These are phyloP conservation scores for Talaromyces sp. DNA, from an alignment of 2,329 filamentous ascomycete species.

Conservation along the genomic window DNA sequence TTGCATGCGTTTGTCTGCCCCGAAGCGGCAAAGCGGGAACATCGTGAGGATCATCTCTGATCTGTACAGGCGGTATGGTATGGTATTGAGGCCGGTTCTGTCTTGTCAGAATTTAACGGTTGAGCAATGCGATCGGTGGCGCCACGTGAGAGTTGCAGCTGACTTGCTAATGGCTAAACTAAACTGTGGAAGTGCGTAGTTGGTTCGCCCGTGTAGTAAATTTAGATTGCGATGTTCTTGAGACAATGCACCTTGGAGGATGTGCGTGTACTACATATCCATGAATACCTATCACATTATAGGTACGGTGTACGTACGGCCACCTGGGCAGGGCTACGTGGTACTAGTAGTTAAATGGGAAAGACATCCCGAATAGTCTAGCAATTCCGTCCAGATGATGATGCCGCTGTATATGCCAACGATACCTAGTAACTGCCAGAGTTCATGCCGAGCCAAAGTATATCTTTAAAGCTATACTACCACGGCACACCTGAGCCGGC, in stretches of 20 bases:
- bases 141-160: conserved; percentile 36
- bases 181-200: neutral
- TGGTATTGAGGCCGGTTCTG: neutral
- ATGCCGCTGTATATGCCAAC: neutral
- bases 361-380: no score
- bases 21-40: conserved; percentile 22
- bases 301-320: no score
- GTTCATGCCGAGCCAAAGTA: neutral
- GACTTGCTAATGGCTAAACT: neutral
- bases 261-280: no score
- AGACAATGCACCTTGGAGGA: no score
- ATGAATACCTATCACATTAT: no score
- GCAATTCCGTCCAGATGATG: no score
- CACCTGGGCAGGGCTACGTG: no score
- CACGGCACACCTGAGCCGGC: no score
- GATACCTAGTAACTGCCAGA: neutral
- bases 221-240: no score
- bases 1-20: conserved; percentile 23
- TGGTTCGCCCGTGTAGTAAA: no score
- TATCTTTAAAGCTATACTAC: neutral
- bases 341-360: no score
- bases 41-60: conserved; percentile 19
- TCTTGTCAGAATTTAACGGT: neutral
- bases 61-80: conserved; percentile 2
- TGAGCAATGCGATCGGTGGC: conserved; percentile 12